Evolutionary conservation across 2,329 filamentous ascomycete species (phyloP), one percentile per base, ranked within the genome.

Genomic region (Plenodomus tracheiphilus): DNA sequence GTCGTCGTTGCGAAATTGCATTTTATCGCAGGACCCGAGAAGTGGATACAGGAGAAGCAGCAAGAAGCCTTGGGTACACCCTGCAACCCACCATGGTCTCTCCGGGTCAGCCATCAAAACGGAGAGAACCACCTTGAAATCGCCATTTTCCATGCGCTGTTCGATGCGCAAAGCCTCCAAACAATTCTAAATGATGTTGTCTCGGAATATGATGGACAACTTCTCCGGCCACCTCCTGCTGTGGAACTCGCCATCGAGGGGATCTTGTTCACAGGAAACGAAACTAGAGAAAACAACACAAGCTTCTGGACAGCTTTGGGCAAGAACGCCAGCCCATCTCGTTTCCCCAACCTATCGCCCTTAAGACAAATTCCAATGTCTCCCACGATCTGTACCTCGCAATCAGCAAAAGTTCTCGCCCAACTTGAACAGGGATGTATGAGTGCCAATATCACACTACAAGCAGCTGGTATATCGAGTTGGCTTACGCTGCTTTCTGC

Each of bases 331-430:
- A 79, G 83, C 1, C 74, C 87, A 34, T 88, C 86, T 49, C 81
- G 78, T n/a, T 95, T 96, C 51, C 92, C 92, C 0, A 80, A 86
- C 19, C 75, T 96, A 69, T 86, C 86, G 1, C 87, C 91, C 0
- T 74, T 89, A 1, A 66, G 71, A 48, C 73, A 59, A 43, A 59
- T 57, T 39, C 62, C 62, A 42, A 51, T 52, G 64, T 74, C 48
- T 42, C 73, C 68, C 70, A 46, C 43, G 46, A 73, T 75, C 13
- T 51, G 68, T 10, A 66, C 72, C 36, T 66, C 70, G 43, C 46
- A 58, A 22, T 80, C 78, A 45, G 51, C 69, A 1, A 55, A 75
- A 6, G 62, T 77, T 0, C 69, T 81, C 1, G 53, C 66, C 0
- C 59, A 74, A 0, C 70, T 96, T 0, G 82, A 86, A 43, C 60